Percentiles rank a stretch among this genome's conserved stretches.
Evolutionary conservation across 208 protist genomes (phyloP).

Genomic region (Endotrypanum monterogeii): DNA sequence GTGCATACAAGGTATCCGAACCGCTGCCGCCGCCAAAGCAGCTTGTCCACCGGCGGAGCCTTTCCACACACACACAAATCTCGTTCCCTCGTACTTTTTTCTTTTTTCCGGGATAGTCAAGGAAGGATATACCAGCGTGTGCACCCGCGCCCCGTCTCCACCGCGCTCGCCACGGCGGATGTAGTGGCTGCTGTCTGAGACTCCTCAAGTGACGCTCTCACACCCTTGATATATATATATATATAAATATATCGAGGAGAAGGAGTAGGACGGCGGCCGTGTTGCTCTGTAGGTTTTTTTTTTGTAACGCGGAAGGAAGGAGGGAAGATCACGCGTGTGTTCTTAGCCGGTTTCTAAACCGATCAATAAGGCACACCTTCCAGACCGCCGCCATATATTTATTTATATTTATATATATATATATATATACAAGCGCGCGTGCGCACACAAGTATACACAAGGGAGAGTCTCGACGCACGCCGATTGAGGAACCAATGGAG

Average conservation of each 20-base stretch:
- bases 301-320: no score
- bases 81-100: background rate
- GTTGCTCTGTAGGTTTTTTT: no score
- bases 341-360: constrained; percentile 55
- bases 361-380: constrained; percentile 31
- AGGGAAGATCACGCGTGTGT: background rate
- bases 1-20: background rate
- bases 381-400: background rate
- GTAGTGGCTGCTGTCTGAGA: background rate
- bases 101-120: background rate
- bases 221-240: no score
- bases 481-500: background rate
- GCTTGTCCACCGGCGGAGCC: background rate
- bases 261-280: no score
- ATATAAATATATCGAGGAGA: no score
- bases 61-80: background rate
- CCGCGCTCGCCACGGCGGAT: background rate
- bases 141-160: background rate
- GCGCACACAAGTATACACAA: background rate
- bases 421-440: no score
- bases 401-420: no score
- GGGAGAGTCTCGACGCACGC: background rate
- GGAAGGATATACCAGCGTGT: background rate
- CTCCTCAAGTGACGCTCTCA: background rate
- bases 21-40: background rate